Conservation (phyloP, 1,284 basidiomycete species). For the Meripilus lineatus region DNA sequence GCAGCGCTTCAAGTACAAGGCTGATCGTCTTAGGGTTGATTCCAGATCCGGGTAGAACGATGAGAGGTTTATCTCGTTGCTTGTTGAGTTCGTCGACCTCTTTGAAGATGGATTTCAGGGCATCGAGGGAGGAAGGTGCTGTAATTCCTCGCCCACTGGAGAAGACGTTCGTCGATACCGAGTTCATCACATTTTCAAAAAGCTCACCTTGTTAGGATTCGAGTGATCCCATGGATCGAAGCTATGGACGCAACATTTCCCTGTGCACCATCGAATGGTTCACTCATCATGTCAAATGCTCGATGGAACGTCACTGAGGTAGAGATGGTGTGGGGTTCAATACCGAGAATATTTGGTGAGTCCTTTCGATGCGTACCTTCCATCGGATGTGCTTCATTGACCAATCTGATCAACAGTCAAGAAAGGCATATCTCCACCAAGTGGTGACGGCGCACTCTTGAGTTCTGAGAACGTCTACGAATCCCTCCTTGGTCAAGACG, state of each 20-base stretch:
- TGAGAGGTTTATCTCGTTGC: constrained; percentile 14
- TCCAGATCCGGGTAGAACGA: constrained; percentile 70
- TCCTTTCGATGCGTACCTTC: constrained; percentile 47
- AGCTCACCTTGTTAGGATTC: constrained; percentile 69
- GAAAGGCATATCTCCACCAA: not conserved
- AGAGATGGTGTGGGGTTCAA: not conserved
- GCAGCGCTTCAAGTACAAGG: constrained; percentile 41
- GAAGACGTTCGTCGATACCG: not conserved
- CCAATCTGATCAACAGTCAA: constrained; percentile 36
- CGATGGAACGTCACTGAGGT: constrained; percentile 74
- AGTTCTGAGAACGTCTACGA: too few species aligned
- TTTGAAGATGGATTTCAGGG: constrained; percentile 35
- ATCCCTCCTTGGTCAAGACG: constrained; percentile 52
- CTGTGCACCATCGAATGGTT: constrained; percentile 34
- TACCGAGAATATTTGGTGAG: not conserved
- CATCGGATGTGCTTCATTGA: constrained; percentile 53
- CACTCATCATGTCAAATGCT: constrained; percentile 71
- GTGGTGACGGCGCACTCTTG: too few species aligned
- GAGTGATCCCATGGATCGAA: constrained; percentile 57
- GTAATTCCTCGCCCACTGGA: constrained; percentile 48
- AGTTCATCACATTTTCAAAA: not conserved
- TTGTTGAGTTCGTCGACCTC: constrained; percentile 9
- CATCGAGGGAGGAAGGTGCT: constrained; percentile 38
- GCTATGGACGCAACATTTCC: constrained; percentile 41
- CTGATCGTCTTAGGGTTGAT: constrained; percentile 53